Evolutionary conservation across 2,329 filamentous ascomycete genomes (phyloP).

Genomic region (Talaromyces atroroseus): DNA sequence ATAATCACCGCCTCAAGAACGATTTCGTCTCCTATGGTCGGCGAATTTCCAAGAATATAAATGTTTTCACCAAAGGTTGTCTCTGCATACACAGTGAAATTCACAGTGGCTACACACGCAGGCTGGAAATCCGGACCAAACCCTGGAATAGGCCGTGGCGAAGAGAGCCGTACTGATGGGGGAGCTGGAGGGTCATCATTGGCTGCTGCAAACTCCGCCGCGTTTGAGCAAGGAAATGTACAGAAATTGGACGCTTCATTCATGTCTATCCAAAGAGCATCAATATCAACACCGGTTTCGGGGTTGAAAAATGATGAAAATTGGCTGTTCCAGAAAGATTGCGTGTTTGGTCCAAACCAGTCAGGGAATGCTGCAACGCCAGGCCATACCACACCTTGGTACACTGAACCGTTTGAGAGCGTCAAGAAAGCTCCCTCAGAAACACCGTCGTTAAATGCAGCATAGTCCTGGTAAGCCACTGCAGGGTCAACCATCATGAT

Average conservation of each 20-base stretch:
- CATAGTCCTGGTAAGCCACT: conserved; percentile 26
- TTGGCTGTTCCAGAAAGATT: conserved; percentile 65
- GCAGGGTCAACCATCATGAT: conserved; percentile 69
- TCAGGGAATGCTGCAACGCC: conserved; percentile 68
- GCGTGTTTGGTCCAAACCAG: conserved; percentile 64
- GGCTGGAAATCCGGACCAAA: conserved; percentile 66
- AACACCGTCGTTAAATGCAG: conserved; percentile 57
- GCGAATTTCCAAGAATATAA: conserved; percentile 10
- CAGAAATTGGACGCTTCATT: conserved; percentile 54
- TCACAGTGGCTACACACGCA: conserved; percentile 15
- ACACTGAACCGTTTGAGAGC: conserved; percentile 49
- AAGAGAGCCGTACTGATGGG: conserved; percentile 58
- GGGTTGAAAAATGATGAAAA: conserved; percentile 61
- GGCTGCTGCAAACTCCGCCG: conserved; percentile 45
- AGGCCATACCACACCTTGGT: conserved; percentile 66
- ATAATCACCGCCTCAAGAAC: conserved; percentile 6
- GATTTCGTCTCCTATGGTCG: conserved; percentile 4
- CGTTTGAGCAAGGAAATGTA: conserved; percentile 52
- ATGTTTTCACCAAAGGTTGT: conserved; percentile 11
- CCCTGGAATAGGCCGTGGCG: conserved; percentile 62
- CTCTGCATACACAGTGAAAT: conserved; percentile 7
- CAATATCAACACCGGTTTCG: conserved; percentile 64
- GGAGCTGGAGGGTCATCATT: conserved; percentile 52
- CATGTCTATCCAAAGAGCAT: conserved; percentile 74
- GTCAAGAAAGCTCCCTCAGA: conserved; percentile 53